Evolutionary conservation across 2,329 filamentous ascomycete genomes (phyloP).

Genomic region (Fusarium coicis): DNA sequence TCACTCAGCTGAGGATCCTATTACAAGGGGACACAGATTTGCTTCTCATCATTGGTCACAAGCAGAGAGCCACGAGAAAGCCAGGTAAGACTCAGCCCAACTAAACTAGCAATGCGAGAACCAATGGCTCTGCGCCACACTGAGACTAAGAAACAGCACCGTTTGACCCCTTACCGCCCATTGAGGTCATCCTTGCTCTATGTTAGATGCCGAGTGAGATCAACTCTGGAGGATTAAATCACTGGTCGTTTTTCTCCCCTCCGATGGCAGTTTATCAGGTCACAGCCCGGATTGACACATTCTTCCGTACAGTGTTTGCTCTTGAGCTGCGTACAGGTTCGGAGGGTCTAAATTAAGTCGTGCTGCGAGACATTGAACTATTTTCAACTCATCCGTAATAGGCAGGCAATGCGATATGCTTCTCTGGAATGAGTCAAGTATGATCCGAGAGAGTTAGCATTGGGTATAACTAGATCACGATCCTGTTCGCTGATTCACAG

Average conservation of each 20-base stretch:
- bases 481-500: neutral
- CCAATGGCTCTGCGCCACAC: constrained; percentile 37
- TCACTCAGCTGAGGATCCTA: constrained; percentile 22
- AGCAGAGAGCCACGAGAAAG: constrained; percentile 30
- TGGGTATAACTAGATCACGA: neutral
- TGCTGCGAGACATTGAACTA: constrained; percentile 11
- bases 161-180: constrained; percentile 22
- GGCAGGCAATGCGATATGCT: constrained; percentile 21
- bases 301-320: constrained; percentile 29
- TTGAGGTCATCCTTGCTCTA: constrained; percentile 2
- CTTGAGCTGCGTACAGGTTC: constrained; percentile 5
- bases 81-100: constrained; percentile 40
- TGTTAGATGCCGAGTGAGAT: neutral
- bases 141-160: constrained; percentile 6
- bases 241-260: constrained; percentile 9
- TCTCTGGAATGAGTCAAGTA: neutral
- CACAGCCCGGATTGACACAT: constrained; percentile 25
- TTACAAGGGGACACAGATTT: constrained; percentile 8
- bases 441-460: neutral
- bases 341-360: neutral
- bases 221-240: constrained; percentile 5
- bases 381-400: constrained; percentile 4
- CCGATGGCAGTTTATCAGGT: constrained; percentile 1
- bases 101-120: constrained; percentile 26
- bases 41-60: constrained; percentile 15